A percentile compares a stretch with the other conserved stretches of the same genome.
Evolutionary conservation across 805 yeast genomes (phyloP).

Genomic region (Cyberlindnera misumaiensis): DNA sequence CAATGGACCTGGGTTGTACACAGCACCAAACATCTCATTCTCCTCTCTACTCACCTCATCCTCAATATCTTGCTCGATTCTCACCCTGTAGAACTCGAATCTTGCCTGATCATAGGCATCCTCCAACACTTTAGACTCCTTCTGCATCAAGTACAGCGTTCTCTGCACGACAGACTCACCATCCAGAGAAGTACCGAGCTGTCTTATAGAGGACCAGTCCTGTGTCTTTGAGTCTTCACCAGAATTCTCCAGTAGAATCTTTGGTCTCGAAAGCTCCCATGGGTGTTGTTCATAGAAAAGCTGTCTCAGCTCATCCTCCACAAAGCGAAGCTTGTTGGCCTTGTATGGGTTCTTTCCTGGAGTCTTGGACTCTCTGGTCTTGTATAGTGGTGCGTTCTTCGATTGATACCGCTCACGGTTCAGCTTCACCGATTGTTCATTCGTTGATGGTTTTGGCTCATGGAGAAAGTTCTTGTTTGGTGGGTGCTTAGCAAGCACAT

Average conservation of each 20-base stretch:
- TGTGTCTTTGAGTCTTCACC: conserved; percentile 45
- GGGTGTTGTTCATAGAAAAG: conserved; percentile 91
- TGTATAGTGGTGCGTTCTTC: conserved; percentile 22
- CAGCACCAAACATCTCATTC: conserved; percentile 77
- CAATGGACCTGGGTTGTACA: conserved; percentile 53
- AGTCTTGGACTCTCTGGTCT: conserved; percentile 23
- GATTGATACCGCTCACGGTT: conserved; percentile 11
- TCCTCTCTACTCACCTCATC: conserved; percentile 73
- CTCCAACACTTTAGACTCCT: conserved; percentile 27
- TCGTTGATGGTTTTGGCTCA: conserved; percentile 16
- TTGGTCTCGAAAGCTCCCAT: conserved; percentile 95
- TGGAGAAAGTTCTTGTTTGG: conserved; percentile 54
- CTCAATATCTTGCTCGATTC: conserved; percentile 79
- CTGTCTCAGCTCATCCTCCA: conserved; percentile 73
- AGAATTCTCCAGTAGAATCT: conserved; percentile 68
- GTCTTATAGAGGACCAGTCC: conserved; percentile 80
- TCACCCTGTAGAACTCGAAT: conserved; percentile 77
- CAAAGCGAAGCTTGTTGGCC: conserved; percentile 22
- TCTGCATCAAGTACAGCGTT: conserved; percentile 46
- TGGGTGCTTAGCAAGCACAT: conserved; percentile 76
- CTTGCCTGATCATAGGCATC: conserved; percentile 84
- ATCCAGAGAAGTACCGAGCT: conserved; percentile 66
- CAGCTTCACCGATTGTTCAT: conserved; percentile 3
- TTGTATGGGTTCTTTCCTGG: conserved; percentile 11
- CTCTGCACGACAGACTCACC: conserved; percentile 87